Base-by-base conservation (phyloP, 768 basidiomycete genomes). In the Auriculariales sp. region DNA sequence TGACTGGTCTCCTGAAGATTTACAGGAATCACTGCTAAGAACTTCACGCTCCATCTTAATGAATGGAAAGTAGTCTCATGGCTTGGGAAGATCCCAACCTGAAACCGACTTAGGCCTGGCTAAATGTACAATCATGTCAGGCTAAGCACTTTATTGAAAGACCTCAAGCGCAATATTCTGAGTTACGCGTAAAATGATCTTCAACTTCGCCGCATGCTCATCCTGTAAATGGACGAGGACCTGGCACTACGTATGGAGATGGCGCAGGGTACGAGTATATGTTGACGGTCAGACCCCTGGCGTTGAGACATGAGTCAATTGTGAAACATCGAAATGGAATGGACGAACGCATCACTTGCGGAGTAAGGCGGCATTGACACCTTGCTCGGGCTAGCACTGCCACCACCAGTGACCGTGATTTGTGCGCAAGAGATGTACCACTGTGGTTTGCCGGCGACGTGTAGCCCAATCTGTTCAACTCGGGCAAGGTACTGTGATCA, bases 371-470 rank as follows among this genome's bases (percentile, higher is more conserved):
- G 39, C 39, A 44, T 19, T 25, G 39, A 44, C 12, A 44, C 39
- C 39, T 44, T 44, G 39, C 22, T 19, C 39, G 39, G 39, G 39
- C 19, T 44, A 10, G 39, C 39, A 12, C 22, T 24, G 39, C 39
- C 39, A 9, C 39, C 39, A 25, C 39, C 39, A 15, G 39, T 44
- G 1, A 67, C 60, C 19, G 64, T 66, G 52, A 68, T 59, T 34
- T 67, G 65, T 4, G 64, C 67, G 49, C 67, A 68, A n/a, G 57
- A 61, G 46, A 68, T 56, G 47, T 68, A 68, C 54, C 65, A 62
- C 62, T 67, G 52, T 25, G 66, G 65, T 5, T 62, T 64, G 15
- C 57, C 61, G 22, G 64, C 60, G 22, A 62, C 49, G 53, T 68
- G 66, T 11, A 68, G 52, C 11, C 64, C 66, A 39, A 68, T 68